A percentile compares a stretch with the other conserved stretches of the same genome.
Conservation (phyloP, 371 early-diverging fungal species). For the Mucor plumbeus region DNA sequence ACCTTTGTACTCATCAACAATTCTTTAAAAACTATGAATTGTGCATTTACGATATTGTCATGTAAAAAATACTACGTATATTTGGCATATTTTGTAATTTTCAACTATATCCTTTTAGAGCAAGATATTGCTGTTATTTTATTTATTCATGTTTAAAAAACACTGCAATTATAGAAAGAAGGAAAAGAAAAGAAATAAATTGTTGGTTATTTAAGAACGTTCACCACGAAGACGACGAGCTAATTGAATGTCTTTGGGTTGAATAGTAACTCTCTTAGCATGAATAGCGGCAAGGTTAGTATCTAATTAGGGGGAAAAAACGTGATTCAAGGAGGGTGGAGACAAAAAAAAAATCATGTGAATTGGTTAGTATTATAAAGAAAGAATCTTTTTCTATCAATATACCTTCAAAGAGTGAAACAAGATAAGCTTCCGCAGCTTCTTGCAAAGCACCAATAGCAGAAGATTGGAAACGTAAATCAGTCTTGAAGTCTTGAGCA, state of each 20-base stretch:
- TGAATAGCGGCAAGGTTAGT: constrained; percentile 98
- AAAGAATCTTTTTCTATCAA: not conserved
- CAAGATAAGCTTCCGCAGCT: constrained; percentile 96
- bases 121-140: constrained; percentile 8
- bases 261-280: constrained; percentile 99
- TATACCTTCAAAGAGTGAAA: constrained; percentile 90
- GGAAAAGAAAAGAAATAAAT: not conserved
- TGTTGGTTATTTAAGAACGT: constrained; percentile 61
- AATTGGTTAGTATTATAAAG: not conserved
- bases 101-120: not conserved
- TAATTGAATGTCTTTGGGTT: constrained; percentile 98
- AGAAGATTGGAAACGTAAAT: constrained; percentile 95
- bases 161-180: not conserved
- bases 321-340: not conserved
- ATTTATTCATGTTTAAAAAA: not conserved
- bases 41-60: no score
- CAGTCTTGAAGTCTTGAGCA: constrained; percentile 94
- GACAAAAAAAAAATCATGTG: not conserved
- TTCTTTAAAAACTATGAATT: no score
- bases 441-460: constrained; percentile 98
- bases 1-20: no score
- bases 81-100: not conserved
- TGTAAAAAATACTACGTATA: no score
- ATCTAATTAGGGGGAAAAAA: constrained; percentile 50
- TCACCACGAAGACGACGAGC: constrained; percentile 94